Evolutionary conservation across 2,329 filamentous ascomycete species (phyloP), one percentile per base, ranked within the genome.

Genomic region (Fusarium liriodendri): DNA sequence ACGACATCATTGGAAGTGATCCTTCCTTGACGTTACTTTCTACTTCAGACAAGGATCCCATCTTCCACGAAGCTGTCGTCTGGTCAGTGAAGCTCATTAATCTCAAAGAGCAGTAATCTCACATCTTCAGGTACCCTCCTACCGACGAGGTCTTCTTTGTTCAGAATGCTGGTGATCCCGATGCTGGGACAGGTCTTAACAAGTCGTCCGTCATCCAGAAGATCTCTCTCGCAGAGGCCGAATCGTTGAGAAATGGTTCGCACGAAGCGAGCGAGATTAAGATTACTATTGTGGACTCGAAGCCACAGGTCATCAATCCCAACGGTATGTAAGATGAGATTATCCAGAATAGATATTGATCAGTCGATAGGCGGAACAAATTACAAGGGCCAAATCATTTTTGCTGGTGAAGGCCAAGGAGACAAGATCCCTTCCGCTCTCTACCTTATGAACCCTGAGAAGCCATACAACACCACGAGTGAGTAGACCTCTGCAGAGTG

Each of bases 61-160:
- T 88, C 6, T 90, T 88, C 52, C 89, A 90, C 64, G 89, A 90
- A 73, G 88, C 88, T 8, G 86, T 88, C 11, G 83, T 88, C 0
- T 90, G 87, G 86, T 77, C 42, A 14, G 75, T 69, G 22, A 22
- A 22, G 22, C 22, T 22, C 22, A 22, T 22, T 22, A 22, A 22
- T 22, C 22, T 22, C 22, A 22, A 22, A 22, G 22, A 22, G 22
- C 22, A 22, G 22, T 22, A 22, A 22, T 22, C 22, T 22, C 22
- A n/a, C 2, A 0, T 1, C 16, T 5, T 0, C 8, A 79, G 78
- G 75, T 85, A 83, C 27, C 80, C 77, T 20, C 83, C 83, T 0
- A 88, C 85, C 0, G 84, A 89, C 22, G 87, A 89, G 68, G 81
- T 89, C 45, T 89, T 89, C 73, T 89, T 89, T 45, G 86, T 85